Conservation (phyloP, 2,329 filamentous ascomycete genomes). For the Curvularia sp. region DNA sequence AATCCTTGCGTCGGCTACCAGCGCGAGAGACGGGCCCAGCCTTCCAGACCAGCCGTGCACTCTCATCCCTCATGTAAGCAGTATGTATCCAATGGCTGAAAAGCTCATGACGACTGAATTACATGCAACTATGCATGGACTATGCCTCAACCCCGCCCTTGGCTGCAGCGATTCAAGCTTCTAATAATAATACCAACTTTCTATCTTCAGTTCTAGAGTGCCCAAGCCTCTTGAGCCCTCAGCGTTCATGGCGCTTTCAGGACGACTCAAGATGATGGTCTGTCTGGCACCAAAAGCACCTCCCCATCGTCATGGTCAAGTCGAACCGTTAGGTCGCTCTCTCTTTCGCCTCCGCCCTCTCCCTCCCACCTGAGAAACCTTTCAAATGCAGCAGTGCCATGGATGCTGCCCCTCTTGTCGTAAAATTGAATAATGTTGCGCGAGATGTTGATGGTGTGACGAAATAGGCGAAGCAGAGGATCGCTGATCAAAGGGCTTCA, state of each 20-base stretch:
- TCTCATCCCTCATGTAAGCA: neutral
- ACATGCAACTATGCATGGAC: neutral
- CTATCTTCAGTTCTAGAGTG: conserved; percentile 18
- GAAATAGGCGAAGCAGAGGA: conserved; percentile 20
- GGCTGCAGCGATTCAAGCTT: neutral
- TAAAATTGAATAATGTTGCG: conserved; percentile 39
- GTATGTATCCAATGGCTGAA: neutral
- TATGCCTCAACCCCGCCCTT: too few relatives aligned
- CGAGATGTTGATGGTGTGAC: too few relatives aligned
- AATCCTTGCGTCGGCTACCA: neutral
- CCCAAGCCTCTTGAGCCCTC: conserved; percentile 23
- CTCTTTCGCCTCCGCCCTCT: conserved; percentile 25
- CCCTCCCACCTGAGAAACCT: conserved; percentile 38
- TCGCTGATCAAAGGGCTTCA: conserved; percentile 11
- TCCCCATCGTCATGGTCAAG: conserved; percentile 22
- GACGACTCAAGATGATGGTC: conserved; percentile 33
- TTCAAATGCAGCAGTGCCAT: conserved; percentile 40
- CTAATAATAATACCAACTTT: conserved; percentile 11
- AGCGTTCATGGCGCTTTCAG: conserved; percentile 24
- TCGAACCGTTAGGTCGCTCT: conserved; percentile 33
- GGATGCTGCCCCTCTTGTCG: conserved; percentile 41
- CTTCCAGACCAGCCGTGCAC: neutral
- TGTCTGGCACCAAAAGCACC: conserved; percentile 28
- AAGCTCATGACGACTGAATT: neutral
- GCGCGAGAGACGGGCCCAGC: neutral